Evolutionary conservation across 2,329 filamentous ascomycete species (phyloP).

Genomic region (Ascochyta clinopodiicola): DNA sequence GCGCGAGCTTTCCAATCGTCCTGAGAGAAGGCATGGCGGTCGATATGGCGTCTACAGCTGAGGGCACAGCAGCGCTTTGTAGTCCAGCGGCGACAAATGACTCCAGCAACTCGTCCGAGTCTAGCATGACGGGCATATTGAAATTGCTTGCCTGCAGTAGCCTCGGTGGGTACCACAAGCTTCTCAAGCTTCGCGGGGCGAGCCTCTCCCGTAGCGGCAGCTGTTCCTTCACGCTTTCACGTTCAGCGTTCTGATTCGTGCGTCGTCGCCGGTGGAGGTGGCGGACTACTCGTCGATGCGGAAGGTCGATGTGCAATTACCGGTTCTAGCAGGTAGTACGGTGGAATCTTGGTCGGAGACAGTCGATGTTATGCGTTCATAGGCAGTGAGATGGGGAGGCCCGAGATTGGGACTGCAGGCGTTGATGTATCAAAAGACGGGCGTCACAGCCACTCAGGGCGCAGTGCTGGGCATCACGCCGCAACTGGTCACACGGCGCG

Average conservation of each 20-base stretch:
- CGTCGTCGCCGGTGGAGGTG: slow-evolving; percentile 3
- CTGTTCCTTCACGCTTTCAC: slow-evolving; percentile 29
- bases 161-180: slow-evolving; percentile 11
- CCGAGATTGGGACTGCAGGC: slow-evolving; percentile 10
- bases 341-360: slow-evolving; percentile 2
- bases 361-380: background rate
- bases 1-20: slow-evolving; percentile 46
- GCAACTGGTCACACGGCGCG: slow-evolving; percentile 34
- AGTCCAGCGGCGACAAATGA: slow-evolving; percentile 20
- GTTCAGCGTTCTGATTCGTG: slow-evolving; percentile 31
- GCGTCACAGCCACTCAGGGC: slow-evolving; percentile 42
- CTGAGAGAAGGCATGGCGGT: slow-evolving; percentile 44
- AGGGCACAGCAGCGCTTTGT: slow-evolving; percentile 35
- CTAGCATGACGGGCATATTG: slow-evolving; percentile 33
- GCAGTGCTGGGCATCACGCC: slow-evolving; percentile 36
- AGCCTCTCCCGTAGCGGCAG: slow-evolving; percentile 33
- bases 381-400: slow-evolving; percentile 7
- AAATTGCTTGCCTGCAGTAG: slow-evolving; percentile 9
- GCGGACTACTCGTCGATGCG: slow-evolving; percentile 21
- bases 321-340: slow-evolving; percentile 8
- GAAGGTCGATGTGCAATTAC: slow-evolving; percentile 27
- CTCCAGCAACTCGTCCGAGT: slow-evolving; percentile 22
- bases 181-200: slow-evolving; percentile 40
- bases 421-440: slow-evolving; percentile 27
- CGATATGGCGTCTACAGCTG: slow-evolving; percentile 31